phyloP scores from a whole-genome alignment of 768 basidiomycete genomes.

The Lactifluus pinguis region DNA sequence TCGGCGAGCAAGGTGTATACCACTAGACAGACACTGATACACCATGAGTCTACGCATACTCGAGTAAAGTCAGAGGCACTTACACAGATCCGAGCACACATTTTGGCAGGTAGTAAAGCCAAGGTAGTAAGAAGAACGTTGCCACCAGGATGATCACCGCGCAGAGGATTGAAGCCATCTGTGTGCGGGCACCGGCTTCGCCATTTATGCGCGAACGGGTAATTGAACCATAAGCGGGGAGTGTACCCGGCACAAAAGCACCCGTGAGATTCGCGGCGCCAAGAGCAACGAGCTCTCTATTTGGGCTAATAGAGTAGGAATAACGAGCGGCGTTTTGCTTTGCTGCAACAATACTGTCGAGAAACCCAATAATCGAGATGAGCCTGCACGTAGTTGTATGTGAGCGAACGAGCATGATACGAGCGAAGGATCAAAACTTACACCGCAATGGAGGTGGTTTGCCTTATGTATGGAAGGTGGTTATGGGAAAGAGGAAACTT shows the following conservation, averaged over 20 bases:
- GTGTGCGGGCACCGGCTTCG: slow-evolving; percentile 80
- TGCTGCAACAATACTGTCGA: slow-evolving; percentile 92
- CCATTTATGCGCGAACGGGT: slow-evolving; percentile 88
- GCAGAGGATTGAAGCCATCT: slow-evolving; percentile 80
- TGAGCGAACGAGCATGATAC: background rate
- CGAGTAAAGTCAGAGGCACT: slow-evolving; percentile 24
- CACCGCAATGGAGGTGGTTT: slow-evolving; percentile 83
- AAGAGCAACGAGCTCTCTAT: slow-evolving; percentile 91
- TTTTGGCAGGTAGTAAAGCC: slow-evolving; percentile 81
- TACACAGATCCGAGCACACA: slow-evolving; percentile 84
- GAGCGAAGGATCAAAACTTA: slow-evolving; percentile 25
- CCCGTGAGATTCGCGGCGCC: slow-evolving; percentile 74
- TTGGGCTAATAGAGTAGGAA: slow-evolving; percentile 84
- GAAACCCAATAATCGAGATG: slow-evolving; percentile 78
- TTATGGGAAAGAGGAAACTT: slow-evolving; percentile 58
- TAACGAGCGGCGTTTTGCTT: slow-evolving; percentile 85
- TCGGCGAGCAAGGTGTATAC: slow-evolving; percentile 79
- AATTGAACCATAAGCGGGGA: slow-evolving; percentile 91
- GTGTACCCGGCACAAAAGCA: slow-evolving; percentile 78
- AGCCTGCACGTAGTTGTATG: slow-evolving; percentile 35
- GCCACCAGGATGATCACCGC: slow-evolving; percentile 67
- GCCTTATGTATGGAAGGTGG: slow-evolving; percentile 55
- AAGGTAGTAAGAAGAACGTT: slow-evolving; percentile 84
- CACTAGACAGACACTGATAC: slow-evolving; percentile 65
- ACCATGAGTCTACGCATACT: background rate